Conservation (phyloP, 2,329 filamentous ascomycete genomes). For the Talaromyces sp. region DNA sequence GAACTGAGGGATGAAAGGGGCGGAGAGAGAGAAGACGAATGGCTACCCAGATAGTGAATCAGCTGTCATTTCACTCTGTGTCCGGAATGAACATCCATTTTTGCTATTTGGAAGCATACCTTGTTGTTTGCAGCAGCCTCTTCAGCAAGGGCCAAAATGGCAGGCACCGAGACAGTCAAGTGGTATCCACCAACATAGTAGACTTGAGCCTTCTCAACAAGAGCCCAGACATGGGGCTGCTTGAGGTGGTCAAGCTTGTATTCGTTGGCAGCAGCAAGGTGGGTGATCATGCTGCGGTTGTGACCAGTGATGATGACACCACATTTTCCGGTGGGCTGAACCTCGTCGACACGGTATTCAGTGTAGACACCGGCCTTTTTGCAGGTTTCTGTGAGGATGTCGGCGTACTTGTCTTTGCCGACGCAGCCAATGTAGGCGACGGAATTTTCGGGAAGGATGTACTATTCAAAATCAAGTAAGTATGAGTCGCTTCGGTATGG, state of each 20-base stretch:
- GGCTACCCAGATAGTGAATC: constrained; percentile 39
- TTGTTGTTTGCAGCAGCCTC: constrained; percentile 89
- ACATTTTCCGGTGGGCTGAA: constrained; percentile 83
- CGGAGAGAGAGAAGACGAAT: constrained; percentile 87
- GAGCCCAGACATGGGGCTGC: constrained; percentile 82
- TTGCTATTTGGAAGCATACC: constrained; percentile 37
- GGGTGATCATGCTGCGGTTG: constrained; percentile 90
- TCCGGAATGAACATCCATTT: too few relatives aligned
- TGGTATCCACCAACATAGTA: constrained; percentile 97
- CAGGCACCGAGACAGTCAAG: constrained; percentile 89
- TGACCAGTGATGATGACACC: constrained; percentile 96
- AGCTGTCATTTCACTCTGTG: not conserved
- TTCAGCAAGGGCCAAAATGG: constrained; percentile 83
- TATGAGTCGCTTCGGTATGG: not conserved
- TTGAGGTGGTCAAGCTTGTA: constrained; percentile 94
- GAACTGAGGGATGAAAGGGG: constrained; percentile 94
- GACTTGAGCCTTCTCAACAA: constrained; percentile 81
- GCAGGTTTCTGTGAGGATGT: constrained; percentile 80
- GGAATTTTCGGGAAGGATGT: constrained; percentile 84
- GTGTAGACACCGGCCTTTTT: constrained; percentile 83
- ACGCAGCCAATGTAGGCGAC: constrained; percentile 93
- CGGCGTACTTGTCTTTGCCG: constrained; percentile 92
- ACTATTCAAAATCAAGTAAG: constrained; percentile 46
- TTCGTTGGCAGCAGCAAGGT: constrained; percentile 93
- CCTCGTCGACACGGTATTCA: constrained; percentile 88